phyloP scores from a whole-genome alignment of 208 protist genomes.

The Acanthamoeba sp. region DNA sequence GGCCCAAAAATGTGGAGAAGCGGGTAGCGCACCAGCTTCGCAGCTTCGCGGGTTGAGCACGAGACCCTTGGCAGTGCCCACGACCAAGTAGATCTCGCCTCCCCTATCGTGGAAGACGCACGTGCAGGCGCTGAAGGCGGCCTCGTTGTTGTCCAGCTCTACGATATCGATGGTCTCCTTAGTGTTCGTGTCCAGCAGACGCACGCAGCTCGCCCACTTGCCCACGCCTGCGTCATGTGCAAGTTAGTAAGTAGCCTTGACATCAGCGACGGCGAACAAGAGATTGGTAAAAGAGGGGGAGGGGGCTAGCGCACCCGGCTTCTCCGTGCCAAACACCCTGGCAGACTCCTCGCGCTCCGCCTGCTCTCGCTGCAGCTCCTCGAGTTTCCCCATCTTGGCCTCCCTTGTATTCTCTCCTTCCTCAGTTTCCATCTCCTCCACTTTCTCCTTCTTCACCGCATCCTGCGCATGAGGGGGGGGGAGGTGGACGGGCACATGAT shows the following conservation, averaged over 20 bases:
- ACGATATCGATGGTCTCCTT: constrained; percentile 82
- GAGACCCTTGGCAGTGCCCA: constrained; percentile 86
- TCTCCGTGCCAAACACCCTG: constrained; percentile 61
- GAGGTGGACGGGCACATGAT: background rate
- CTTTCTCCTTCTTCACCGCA: constrained; percentile 42
- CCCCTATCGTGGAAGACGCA: constrained; percentile 80
- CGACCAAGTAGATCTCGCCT: constrained; percentile 86
- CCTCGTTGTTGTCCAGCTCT: constrained; percentile 90
- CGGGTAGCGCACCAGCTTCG: background rate
- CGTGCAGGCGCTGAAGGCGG: constrained; percentile 86
- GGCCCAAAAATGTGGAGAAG: background rate
- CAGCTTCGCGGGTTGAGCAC: constrained; percentile 79
- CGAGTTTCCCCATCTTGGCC: constrained; percentile 73
- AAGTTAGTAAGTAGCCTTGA: background rate
- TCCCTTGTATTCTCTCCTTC: constrained; percentile 72
- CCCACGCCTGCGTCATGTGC: constrained; percentile 69
- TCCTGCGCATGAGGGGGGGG: background rate
- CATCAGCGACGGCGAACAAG: background rate
- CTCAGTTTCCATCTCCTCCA: constrained; percentile 57
- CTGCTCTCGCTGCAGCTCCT: constrained; percentile 37
- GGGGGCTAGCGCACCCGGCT: constrained; percentile 28
- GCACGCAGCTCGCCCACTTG: constrained; percentile 89
- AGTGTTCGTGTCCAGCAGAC: constrained; percentile 86
- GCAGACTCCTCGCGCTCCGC: background rate
- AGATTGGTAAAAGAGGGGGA: background rate